Evolutionary conservation across 176 grass and related monocot species (phyloP), one percentile per base, ranked within the genome.

Genomic region (Cocos nucifera): DNA sequence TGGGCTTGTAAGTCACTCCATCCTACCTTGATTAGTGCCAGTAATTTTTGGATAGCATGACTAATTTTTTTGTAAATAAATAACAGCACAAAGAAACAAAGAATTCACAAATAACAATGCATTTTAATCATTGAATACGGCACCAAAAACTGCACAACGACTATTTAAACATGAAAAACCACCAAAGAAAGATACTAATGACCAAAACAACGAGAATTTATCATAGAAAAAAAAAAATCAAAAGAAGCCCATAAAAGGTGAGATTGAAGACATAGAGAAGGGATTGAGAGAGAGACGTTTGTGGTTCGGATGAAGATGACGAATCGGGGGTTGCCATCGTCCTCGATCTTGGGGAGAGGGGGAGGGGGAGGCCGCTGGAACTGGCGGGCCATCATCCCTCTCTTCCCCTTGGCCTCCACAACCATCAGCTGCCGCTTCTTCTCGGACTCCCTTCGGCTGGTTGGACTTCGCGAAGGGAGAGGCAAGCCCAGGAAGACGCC

Each of bases 231-330:
- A 52, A 28, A 0, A 16, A 49, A 19, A 27, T 4, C 3, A 14
- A 3, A 19, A 72, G 3, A 6, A 27, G 2, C 25, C 6, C 17
- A 28, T 4, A 19, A 54, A 4, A 61, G 18, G 20, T 5, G 59
- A 32, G 56, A 54, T 6, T 6, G 28, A 30, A 30, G 28, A 23
- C 3, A 70, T 16, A 27, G 17, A 28, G 3, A 0, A 61, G 20
- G 2, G 9, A 44, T 3, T 23, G 54, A 61, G 48, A 16, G 23
- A 64, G 8, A 49, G 6, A 98, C 93, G 48, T 88, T 83, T 58
- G 93, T 81, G 27, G 85, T 83, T 52, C 93, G 81, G 69, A 98
- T 70, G 78, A 98, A 98, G 77, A 98, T 86, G 67, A 98, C 84
- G 70, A 98, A 98, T 50, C 77, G 75, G 18, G 87, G 93, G 69